Evolutionary conservation across 1,284 basidiomycete species (phyloP), one percentile per base, ranked within the genome.

Genomic region (Cryptococcus wingfieldii): DNA sequence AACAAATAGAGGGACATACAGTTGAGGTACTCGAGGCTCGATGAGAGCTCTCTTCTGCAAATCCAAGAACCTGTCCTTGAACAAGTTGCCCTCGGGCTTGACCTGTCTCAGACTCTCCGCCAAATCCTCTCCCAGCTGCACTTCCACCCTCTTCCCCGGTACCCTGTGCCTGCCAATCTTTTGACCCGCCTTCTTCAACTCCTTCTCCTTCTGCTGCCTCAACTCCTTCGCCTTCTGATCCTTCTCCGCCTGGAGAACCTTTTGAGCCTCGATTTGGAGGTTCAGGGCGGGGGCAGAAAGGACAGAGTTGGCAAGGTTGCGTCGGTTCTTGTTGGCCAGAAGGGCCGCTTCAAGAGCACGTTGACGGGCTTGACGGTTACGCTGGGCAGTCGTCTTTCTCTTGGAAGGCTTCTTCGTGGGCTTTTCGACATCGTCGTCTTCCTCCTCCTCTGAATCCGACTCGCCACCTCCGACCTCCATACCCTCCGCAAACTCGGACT

Each of bases 31-130:
- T 18, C 80, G 70, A 12, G 80, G 78, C 60, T 81, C 80, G 53
- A 79, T 62, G 14, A 80, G 67, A 1, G 77, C 78, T 47, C 77
- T 67, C 42, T 77, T 74, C 65, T 81, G 80, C 27, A 81, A 54
- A 25, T 72, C 72, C 44, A 87, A 75, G 79, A 92, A 94, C 3
- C 92, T 83, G 72, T 96, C 93, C 45, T 86, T 83, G 82, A 95
- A 96, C 27, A 95, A 77, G 73, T 95, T 96, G 34, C 93, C 93
- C 78, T 96, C 92, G 18, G 90, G 88, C 89, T 92, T 92, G 65
- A 98, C 77, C 50, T 82, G 86, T 49, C 94, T 79, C 64, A 98
- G 76, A 67, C 81, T 90, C 75, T 98, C 95, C 56, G 84, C 87
- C 41, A 98, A 77, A 69, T 98, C 92, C 64, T 97, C 93, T 5